Evolutionary conservation across 495 filamentous ascomycete genomes (phyloP), one percentile per base, ranked within the genome.

Genomic region (Daldinia caldariorum): DNA sequence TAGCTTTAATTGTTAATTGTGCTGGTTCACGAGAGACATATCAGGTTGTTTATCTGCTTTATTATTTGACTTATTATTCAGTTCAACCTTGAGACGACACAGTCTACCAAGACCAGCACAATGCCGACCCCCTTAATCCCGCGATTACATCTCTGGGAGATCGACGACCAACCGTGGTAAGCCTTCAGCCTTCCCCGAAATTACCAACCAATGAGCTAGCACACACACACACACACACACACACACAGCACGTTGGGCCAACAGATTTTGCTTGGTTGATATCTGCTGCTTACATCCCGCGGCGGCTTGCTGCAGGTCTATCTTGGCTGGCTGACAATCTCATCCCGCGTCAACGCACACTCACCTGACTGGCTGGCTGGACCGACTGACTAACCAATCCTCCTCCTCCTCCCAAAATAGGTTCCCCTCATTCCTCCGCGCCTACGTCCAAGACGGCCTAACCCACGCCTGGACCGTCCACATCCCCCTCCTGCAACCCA

Each of bases 81-180:
- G 1, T 16, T 49, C 39, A 10, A 5, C 26, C 31, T 22, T 20
- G 20, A 53, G 47, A 18, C 14, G n/a, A 43, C 26, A 2, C 16
- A 51, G 22, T 32, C 9, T 20, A 47, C 20, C 18, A 9, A 12
- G 16, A 55, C n/a, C 31, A 35, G 35, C 63, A 76, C 47, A 51
- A 87, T 86, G 85, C 76, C 82, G 22, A 29, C 49, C 1, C 80
- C 85, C 18, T 77, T 79, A 43, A 74, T 84, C 54, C 84, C 83
- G 7, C 81, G 85, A 16, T 80, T 87, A 79, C 82, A 86, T 71
- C 81, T 87, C 63, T 86, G 82, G 61, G 85, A 87, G 78, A 83
- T 86, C 58, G 83, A 82, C 61, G 85, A 87, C 59, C 82, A 83
- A 70, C 37, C 81, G 22, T 87, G 85, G 85, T 84, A 77, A 59